Evolutionary conservation across 371 early-diverging fungal species (phyloP).

Genomic region (Spraguea lophii): DNA sequence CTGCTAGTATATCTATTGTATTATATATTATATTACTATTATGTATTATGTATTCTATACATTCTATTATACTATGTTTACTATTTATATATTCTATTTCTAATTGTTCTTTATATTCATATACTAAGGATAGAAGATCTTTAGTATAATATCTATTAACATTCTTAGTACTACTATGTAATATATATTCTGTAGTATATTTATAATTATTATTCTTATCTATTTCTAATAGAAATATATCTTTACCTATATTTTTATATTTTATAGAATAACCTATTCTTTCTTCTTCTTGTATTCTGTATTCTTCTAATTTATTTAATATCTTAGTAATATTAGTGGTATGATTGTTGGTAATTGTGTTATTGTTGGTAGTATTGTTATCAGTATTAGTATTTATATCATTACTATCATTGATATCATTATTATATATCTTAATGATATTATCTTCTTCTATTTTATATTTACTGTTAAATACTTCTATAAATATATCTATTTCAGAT

Average conservation of each 20-base stretch:
- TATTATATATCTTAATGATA: slow-evolving; percentile 17
- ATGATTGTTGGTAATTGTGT: no score
- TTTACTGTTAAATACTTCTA: background rate
- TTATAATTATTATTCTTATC: slow-evolving; percentile 57
- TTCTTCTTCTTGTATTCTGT: slow-evolving; percentile 11
- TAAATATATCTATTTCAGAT: background rate
- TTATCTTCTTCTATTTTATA: slow-evolving; percentile 13
- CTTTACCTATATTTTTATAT: slow-evolving; percentile 75
- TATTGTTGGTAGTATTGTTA: no score
- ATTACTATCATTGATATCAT: slow-evolving; percentile 18
- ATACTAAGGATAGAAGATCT: slow-evolving; percentile 51
- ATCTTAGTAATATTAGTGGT: no score
- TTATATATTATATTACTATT: no score
- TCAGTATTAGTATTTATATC: no score
- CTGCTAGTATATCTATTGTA: no score
- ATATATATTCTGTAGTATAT: slow-evolving; percentile 53
- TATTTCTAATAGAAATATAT: slow-evolving; percentile 72
- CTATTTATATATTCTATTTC: no score
- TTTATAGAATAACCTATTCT: slow-evolving; percentile 20
- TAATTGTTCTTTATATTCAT: slow-evolving; percentile 55
- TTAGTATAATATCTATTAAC: slow-evolving; percentile 65
- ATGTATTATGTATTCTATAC: no score
- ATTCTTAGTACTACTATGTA: slow-evolving; percentile 51
- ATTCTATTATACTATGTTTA: no score
- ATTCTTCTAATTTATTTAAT: slow-evolving; percentile 7